phyloP scores from a whole-genome alignment of 2,329 filamentous ascomycete species.

The Ceratocystiopsis minuta region DNA sequence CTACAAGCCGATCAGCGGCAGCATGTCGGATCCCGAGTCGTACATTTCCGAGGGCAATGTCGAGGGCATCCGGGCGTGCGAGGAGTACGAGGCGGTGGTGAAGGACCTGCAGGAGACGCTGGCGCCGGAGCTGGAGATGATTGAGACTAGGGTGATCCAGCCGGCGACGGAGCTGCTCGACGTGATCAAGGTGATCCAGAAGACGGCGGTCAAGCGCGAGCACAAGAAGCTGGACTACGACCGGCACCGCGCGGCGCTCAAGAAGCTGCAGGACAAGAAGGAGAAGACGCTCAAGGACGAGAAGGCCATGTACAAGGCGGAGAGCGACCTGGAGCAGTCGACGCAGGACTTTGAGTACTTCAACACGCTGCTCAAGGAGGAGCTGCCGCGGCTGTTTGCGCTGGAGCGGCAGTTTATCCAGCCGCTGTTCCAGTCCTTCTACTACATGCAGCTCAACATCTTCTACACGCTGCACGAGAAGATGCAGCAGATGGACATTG shows the following conservation, averaged over 20 bases:
- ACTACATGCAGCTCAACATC: conserved; percentile 99
- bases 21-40: conserved; percentile 81
- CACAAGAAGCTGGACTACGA: conserved; percentile 98
- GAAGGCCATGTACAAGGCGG: conserved; percentile 90
- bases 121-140: conserved; percentile 90
- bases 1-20: conserved; percentile 94
- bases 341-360: conserved; percentile 97
- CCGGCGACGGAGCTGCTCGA: conserved; percentile 87
- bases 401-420: conserved; percentile 91
- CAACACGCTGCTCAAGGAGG: conserved; percentile 91
- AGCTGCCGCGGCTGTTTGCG: conserved; percentile 76
- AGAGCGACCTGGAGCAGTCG: conserved; percentile 75
- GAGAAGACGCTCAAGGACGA: conserved; percentile 93
- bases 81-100: conserved; percentile 88
- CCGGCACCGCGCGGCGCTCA: conserved; percentile 61
- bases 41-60: conserved; percentile 69
- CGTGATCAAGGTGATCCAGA: conserved; percentile 89
- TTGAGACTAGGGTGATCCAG: conserved; percentile 75
- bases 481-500: conserved; percentile 95
- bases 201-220: conserved; percentile 73
- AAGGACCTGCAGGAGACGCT: conserved; percentile 77
- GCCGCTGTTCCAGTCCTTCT: conserved; percentile 95
- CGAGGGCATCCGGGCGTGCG: conserved; percentile 85
- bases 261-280: conserved; percentile 96
- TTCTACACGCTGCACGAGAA: conserved; percentile 97